Evolutionary conservation across 2,329 filamentous ascomycete genomes (phyloP), one percentile per base, ranked within the genome.

Genomic region (Lachnellula cervina): DNA sequence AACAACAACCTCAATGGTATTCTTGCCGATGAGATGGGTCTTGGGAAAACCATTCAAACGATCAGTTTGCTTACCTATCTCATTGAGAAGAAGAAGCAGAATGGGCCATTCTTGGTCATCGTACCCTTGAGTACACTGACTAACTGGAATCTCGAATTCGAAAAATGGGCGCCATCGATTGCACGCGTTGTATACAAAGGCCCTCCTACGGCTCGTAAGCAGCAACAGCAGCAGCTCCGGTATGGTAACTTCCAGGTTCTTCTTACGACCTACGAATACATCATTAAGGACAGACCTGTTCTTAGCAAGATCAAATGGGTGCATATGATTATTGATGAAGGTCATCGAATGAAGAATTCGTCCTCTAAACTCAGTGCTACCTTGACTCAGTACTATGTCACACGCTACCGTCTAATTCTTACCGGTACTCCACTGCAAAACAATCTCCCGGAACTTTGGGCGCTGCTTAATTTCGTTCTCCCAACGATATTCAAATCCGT

Each of bases 1-100:
- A 99, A 99, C 85, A 99, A 99, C 79, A 99, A 97, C 74, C 83
- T 99, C 63, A 99, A 99, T 72, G 94, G 94, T 81, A 97, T 99
- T 63, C 79, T 99, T 66, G 94, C 94, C 57, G 94, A 99, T 68
- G 94, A 99, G 75, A 99, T 99, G 94, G 94, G 94, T 86, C 89
- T 99, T 62, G 94, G 94, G 73, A 99, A 99, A 77, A 99, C 94
- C 0, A 99, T 99, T 66, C 94, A 99, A 74, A 97, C 94, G 45
- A 99, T 99, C 74, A 96, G 90, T 78, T 77, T 99, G 75, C 89
- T 99, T 68, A 97, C 93, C 3, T 95, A 99, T 70, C 86, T 99
- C 60, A 97, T 99, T 64, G 94, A 97, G 77, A 88, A 84, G 76
- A 99, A 99, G 79, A 82, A 87, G 65, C 92, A 97, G 68, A 84